Evolutionary conservation across 371 early-diverging fungal genomes (phyloP).

Genomic region (Actinomortierella wolfii): DNA sequence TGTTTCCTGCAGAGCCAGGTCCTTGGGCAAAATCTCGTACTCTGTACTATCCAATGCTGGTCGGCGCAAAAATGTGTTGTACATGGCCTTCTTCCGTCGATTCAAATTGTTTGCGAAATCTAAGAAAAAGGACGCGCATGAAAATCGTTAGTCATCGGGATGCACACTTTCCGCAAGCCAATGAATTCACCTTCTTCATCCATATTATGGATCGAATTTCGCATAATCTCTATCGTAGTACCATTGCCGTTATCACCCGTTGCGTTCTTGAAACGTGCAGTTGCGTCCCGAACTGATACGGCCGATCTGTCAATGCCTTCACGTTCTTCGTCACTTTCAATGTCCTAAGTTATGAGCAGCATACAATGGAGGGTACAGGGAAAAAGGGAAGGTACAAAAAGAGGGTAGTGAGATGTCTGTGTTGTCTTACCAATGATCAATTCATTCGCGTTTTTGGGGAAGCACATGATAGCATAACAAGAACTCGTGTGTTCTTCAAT

Average conservation of each 20-base stretch:
- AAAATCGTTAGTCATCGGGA: no score
- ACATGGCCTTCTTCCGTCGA: slow-evolving; percentile 68
- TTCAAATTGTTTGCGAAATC: slow-evolving; percentile 70
- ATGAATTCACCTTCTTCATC: no score
- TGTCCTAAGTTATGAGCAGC: slow-evolving; percentile 16
- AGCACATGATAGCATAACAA: slow-evolving; percentile 1
- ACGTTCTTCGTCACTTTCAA: slow-evolving; percentile 60
- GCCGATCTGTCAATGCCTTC: slow-evolving; percentile 61
- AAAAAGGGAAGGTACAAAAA: not conserved
- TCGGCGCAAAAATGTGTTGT: slow-evolving; percentile 63
- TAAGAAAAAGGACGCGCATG: slow-evolving; percentile 10
- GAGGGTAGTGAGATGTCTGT: not conserved
- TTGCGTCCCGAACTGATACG: slow-evolving; percentile 64
- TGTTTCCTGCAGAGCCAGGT: slow-evolving; percentile 68
- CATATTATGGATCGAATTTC: no score
- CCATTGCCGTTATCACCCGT: no score
- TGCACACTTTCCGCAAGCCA: no score
- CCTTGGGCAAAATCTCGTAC: slow-evolving; percentile 67
- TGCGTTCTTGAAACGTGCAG: slow-evolving; percentile 58
- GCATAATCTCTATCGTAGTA: no score
- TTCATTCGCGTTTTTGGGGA: not conserved
- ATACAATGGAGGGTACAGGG: not conserved
- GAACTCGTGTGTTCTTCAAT: slow-evolving; percentile 14
- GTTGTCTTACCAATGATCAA: no score
- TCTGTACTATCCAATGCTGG: slow-evolving; percentile 63